phyloP scores from a whole-genome alignment of 192 early-diverging fungal genomes.

The Rhizoclosmatium globosum region DNA sequence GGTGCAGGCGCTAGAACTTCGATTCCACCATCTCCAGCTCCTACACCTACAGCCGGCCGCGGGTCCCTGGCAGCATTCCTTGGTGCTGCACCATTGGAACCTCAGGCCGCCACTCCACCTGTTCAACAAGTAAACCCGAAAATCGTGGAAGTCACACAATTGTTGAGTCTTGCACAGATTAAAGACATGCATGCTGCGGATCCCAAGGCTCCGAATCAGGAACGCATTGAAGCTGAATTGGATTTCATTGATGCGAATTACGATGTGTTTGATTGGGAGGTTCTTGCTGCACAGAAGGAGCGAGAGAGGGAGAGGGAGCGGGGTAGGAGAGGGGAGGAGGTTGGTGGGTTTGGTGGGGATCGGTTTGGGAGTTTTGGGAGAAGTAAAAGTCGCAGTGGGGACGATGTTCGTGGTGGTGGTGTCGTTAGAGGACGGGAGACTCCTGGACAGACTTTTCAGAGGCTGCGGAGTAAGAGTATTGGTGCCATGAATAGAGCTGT shows the following conservation, averaged over 20 bases:
- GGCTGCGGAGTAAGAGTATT: slow-evolving; percentile 23
- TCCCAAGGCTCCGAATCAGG: slow-evolving; percentile 52
- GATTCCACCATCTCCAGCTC: background rate
- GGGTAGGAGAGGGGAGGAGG: background rate
- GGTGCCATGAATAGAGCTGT: slow-evolving; percentile 1
- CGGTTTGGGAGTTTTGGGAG: background rate
- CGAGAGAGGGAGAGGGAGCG: background rate
- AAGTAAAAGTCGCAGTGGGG: background rate
- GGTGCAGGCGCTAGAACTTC: background rate
- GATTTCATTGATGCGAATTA: slow-evolving; percentile 76
- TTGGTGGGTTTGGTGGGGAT: too few relatives aligned
- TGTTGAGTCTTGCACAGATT: slow-evolving; percentile 7
- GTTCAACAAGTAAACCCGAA: too few relatives aligned
- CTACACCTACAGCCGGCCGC: background rate
- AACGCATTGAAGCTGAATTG: slow-evolving; percentile 67
- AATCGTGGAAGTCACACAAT: slow-evolving; percentile 17
- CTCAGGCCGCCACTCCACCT: background rate
- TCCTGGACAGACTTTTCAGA: background rate
- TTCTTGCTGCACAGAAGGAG: slow-evolving; percentile 51
- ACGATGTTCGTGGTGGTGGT: background rate
- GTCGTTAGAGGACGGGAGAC: background rate
- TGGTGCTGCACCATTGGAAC: background rate
- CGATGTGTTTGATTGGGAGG: slow-evolving; percentile 81
- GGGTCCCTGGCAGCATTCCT: slow-evolving; percentile 27
- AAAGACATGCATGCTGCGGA: background rate